phyloP scores from a whole-genome alignment of 176 grass and related monocot species.

The Carex littledalei region DNA sequence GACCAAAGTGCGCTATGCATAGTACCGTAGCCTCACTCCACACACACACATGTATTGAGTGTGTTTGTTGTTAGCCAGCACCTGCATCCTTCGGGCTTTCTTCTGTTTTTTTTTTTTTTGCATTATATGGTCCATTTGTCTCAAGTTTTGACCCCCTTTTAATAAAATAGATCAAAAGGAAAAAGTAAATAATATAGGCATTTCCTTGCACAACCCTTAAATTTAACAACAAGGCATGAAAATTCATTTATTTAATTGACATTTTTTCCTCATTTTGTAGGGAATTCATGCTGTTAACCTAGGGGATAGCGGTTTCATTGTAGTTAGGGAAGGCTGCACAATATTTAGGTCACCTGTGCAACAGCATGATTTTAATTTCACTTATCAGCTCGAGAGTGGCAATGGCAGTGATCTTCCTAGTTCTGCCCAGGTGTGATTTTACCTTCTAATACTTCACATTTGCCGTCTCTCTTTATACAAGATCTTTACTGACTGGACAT shows the following conservation, averaged over 20 bases:
- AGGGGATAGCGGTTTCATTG: constrained; percentile 90
- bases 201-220: neutral
- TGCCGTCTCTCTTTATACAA: neutral
- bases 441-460: neutral
- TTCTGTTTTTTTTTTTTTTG: neutral
- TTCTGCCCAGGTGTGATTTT: constrained; percentile 71
- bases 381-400: constrained; percentile 94
- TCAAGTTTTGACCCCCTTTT: neutral
- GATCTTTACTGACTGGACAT: neutral
- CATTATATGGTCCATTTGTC: neutral
- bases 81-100: neutral
- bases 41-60: neutral
- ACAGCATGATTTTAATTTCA: constrained; percentile 99
- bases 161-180: neutral
- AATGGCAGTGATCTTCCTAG: constrained; percentile 95
- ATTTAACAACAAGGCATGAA: neutral
- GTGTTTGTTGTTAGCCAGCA: neutral
- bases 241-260: neutral
- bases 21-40: too few relatives aligned
- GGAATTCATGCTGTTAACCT: constrained; percentile 81
- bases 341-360: constrained; percentile 83
- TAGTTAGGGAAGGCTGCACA: constrained; percentile 81
- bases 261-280: constrained; percentile 34
- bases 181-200: neutral
- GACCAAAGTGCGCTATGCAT: too few relatives aligned